Base-by-base conservation (phyloP, 768 basidiomycete species). In the Dacryopinax spathularia region DNA sequence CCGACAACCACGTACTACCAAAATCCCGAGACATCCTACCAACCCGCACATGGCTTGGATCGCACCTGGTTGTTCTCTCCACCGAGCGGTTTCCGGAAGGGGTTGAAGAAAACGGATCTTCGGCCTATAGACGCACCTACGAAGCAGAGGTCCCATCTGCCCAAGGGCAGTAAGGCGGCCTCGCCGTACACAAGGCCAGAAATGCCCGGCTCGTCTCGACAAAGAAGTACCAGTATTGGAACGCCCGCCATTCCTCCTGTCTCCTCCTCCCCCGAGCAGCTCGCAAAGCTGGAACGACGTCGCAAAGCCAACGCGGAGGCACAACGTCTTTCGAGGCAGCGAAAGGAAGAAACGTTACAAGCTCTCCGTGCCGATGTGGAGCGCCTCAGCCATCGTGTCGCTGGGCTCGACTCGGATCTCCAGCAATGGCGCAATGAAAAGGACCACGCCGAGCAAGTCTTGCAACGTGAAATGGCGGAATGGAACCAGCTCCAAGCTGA, bases 41-140 rank as follows among this genome's bases (percentile, higher is more conserved):
- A 56, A 13, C 31, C 25, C 20, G 25, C 25, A 6, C 48, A 56
- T 13, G 48, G 5, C 10, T 56, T 5, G 25, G 48, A 56, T 20
- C 48, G 48, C 15, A 22, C 48, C 15, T 56, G 48, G 48, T 29
- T 56, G 25, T 56, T 56, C 48, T 56, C 48, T 56, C 48, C 48
- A 25, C 48, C 48, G 48, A 56, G 48, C 48, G 48, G 48, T 29
- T 56, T 56, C 18, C 48, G 48, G 25, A 56, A 56, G 29, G 48
- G 48, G 25, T 29, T 56, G 48, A 56, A 56, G 25, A 56, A 56
- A 29, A 56, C 48, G 25, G 48, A 56, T 56, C 48, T 56, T 6
- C 48, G 48, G 9, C 48, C 48, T 27, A 31, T 56, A 22, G 3
- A 56, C 25, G 48, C 48, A 13, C 48, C 48, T 9, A 56, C 48